Conservation (phyloP, 805 yeast species). For the Yarrowia deformans region DNA sequence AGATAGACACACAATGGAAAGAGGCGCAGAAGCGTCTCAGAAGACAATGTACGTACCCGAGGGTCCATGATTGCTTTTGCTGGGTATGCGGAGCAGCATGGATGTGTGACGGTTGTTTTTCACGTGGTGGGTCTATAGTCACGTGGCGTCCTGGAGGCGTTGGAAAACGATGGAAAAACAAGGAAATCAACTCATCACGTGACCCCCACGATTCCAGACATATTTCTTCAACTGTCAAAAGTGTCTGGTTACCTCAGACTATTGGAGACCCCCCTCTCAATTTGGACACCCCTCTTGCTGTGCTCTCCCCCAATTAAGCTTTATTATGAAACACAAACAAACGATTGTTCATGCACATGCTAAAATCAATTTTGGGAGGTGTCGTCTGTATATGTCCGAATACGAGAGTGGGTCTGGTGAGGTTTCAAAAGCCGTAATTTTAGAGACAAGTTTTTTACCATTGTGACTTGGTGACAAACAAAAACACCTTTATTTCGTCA, state of each 20-base stretch:
- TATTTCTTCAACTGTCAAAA: not conserved
- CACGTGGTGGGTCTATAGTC: not conserved
- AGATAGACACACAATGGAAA: constrained; percentile 9
- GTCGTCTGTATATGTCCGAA: not conserved
- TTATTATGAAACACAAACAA: constrained; percentile 34
- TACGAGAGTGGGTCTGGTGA: constrained; percentile 9
- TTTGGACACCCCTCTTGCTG: not conserved
- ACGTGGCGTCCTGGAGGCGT: too few relatives aligned
- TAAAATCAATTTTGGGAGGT: too few relatives aligned
- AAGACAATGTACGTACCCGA: constrained; percentile 30
- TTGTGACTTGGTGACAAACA: too few relatives aligned
- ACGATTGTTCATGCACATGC: constrained; percentile 32
- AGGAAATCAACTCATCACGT: not conserved
- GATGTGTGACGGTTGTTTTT: not conserved
- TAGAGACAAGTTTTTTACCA: too few relatives aligned
- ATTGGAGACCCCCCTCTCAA: not conserved
- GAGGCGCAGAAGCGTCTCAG: constrained; percentile 5
- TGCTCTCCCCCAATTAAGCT: not conserved
- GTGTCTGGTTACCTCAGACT: too few relatives aligned
- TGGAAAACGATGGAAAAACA: not conserved
- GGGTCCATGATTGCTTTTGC: constrained; percentile 6
- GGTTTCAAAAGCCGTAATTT: not conserved
- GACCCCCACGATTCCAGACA: not conserved
- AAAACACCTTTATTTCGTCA: too few relatives aligned
- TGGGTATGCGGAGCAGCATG: not conserved